Evolutionary conservation across 345 rosid genomes (phyloP), one percentile per base, ranked within the genome.

Genomic region (Syzygium aromaticum): DNA sequence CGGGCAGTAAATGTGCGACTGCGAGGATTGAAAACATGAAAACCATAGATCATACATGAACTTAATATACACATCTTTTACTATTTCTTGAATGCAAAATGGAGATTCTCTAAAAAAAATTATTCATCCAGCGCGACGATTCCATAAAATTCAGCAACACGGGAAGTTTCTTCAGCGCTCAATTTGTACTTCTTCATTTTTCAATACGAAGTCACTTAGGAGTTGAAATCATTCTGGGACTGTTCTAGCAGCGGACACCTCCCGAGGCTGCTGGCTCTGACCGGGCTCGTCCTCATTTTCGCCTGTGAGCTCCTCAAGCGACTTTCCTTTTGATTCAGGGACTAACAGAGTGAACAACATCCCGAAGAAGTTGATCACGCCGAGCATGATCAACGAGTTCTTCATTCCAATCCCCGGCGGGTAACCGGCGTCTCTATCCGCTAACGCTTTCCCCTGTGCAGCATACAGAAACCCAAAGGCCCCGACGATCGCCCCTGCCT

Each of bases 281-380:
- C 51, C 84, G 14, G 14, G 51, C 21, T 73, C 85, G 7, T 90
- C 88, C n/a, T 90, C 95, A 9, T 92, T 88, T 87, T 94, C 95
- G 16, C 96, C 95, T 1, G 95, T 89, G 87, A 93, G 86, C 85
- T 94, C 95, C 90, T 94, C 94, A 23, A 93, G 89, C 28, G 95
- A 94, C 86, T 86, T 92, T 9, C 95, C 95, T 49, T 92, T 94
- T 1, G 94, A 89, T 89, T 94, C 96, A 0, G 96, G 96, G n/a
- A 92, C 93, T 87, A 94, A 63, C 87, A 94, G 83, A 2, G 96
- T 95, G 88, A 93, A 94, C 14, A 91, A 3, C 87, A 94, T 85
- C 5, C 96, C 96, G 1, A 91, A 61, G n/a, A 92, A 88, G 88
- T 93, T 94, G 49, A 91, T 27, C 14, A 61, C 89, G 13, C 92